phyloP scores from a whole-genome alignment of 192 early-diverging fungal genomes.

The Phlyctochytrium bullatum region DNA sequence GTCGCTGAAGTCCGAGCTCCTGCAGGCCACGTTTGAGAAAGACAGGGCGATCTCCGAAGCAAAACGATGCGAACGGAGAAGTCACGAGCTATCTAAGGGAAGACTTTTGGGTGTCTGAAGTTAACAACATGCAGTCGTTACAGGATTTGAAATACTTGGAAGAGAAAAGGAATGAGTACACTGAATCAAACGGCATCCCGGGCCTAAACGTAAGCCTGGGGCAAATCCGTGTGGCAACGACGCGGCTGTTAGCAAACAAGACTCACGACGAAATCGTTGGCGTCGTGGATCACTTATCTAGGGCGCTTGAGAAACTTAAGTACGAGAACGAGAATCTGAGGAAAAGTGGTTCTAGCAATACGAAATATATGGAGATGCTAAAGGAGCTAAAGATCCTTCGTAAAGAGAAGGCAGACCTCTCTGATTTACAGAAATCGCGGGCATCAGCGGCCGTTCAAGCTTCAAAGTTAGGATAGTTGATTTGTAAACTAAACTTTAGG shows the following conservation, averaged over 20 bases:
- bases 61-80: conserved; percentile 12
- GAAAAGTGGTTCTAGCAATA: conserved; percentile 17
- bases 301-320: conserved; percentile 25
- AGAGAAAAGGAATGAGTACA: conserved; percentile 10
- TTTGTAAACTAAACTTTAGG: conserved; percentile 8
- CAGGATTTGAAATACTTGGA: conserved; percentile 12
- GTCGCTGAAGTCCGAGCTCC: conserved; percentile 16
- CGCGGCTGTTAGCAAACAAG: conserved; percentile 24
- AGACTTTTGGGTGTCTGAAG: neutral
- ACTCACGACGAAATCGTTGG: conserved; percentile 24
- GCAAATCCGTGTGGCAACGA: conserved; percentile 20
- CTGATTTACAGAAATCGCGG: conserved; percentile 16
- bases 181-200: conserved; percentile 25
- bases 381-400: conserved; percentile 37
- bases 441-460: conserved; percentile 13
- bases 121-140: conserved; percentile 12
- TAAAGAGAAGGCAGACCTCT: conserved; percentile 21
- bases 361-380: conserved; percentile 36
- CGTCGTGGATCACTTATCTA: conserved; percentile 32
- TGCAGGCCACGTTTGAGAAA: conserved; percentile 18
- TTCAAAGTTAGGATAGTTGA: conserved; percentile 6
- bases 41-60: conserved; percentile 17
- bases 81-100: conserved; percentile 31
- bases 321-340: conserved; percentile 31
- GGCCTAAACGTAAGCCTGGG: conserved; percentile 30